Evolutionary conservation across 257 asterid genomes (phyloP).

Genomic region (Osmanthus fragrans): DNA sequence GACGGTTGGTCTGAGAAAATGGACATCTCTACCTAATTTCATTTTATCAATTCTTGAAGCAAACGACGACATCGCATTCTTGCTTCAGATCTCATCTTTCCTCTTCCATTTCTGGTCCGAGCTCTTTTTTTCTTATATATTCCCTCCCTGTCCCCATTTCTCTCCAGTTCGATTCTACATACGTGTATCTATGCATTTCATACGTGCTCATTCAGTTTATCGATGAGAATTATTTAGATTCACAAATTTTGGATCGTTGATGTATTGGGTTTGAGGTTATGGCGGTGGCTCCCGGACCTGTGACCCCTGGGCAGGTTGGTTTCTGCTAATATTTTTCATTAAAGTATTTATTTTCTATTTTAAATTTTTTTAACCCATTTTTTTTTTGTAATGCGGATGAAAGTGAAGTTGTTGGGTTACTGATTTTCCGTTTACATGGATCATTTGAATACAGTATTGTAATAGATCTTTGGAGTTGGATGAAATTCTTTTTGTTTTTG

Average conservation of each 20-base stretch:
- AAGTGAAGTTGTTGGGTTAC: constrained; percentile 10
- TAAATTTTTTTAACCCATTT: neutral
- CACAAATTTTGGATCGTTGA: constrained; percentile 25
- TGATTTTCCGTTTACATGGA: constrained; percentile 19
- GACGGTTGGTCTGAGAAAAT: constrained; percentile 38
- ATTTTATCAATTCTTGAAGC: constrained; percentile 45
- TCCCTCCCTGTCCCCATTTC: constrained; percentile 19
- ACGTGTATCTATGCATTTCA: constrained; percentile 16
- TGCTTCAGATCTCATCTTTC: constrained; percentile 57
- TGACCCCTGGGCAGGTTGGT: constrained; percentile 71
- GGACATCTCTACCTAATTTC: constrained; percentile 34
- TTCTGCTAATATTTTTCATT: neutral
- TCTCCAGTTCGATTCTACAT: neutral
- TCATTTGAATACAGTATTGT: constrained; percentile 11
- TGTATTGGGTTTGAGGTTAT: constrained; percentile 32
- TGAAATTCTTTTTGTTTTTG: neutral
- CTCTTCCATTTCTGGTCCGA: constrained; percentile 24
- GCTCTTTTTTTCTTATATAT: constrained; percentile 16
- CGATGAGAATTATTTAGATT: constrained; percentile 34
- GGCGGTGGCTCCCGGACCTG: constrained; percentile 70
- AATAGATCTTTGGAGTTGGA: constrained; percentile 21
- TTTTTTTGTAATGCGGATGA: constrained; percentile 7
- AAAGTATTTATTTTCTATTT: constrained; percentile 5
- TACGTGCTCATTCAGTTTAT: constrained; percentile 17
- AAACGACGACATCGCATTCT: constrained; percentile 53